Base-by-base conservation (phyloP, 2,329 filamentous ascomycete species). In the Akanthomyces uredinophilus region DNA sequence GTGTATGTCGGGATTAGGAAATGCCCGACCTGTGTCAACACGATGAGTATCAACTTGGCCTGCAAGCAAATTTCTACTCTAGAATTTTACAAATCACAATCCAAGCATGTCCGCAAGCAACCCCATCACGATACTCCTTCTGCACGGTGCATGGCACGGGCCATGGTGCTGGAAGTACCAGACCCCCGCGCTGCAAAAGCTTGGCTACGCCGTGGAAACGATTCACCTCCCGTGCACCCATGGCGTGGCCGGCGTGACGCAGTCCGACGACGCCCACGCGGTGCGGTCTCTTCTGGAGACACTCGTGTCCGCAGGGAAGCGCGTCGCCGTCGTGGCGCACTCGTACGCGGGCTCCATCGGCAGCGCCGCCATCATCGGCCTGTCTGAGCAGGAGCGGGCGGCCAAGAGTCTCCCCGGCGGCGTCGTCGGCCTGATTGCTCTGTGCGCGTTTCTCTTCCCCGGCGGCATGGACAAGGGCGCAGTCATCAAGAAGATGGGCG, bases 301-400 rank as follows among this genome's bases (percentile, higher is more conserved):
- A 14, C 70, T 79, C 16, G 66, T 70, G 6, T 71, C 73, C 22
- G 61, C 67, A 3, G 74, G 74, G 18, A 75, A 76, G 51, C 70
- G 79, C 32, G 72, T 81, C 16, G 66, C 80, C 0, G 71, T 81
- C 2, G 66, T 77, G 5, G 70, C 73, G 5, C 78, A 81, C 64
- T 79, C 75, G 2, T 80, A 78, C 68, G 74, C 75, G n/a, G 78
- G 78, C 16, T 68, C 77, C 1, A 69, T 78, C 1, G 73, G 71
- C 8, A 41, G 49, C 57, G 47, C 49, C 14, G 57, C 49, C 37
- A 27, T 60, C 27, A 10, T 44, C 24, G 49, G 57, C 8, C 39
- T 52, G 5, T 60, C 57, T 13, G 39, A 46, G 10, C 20, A 14
- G 5, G 20, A 60, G 27, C 57, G 57, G 6, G 24, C 47, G n/a